These are phyloP conservation scores for Somion occarium DNA, from an alignment of 1,284 basidiomycete genomes.

Conservation along the genomic window DNA sequence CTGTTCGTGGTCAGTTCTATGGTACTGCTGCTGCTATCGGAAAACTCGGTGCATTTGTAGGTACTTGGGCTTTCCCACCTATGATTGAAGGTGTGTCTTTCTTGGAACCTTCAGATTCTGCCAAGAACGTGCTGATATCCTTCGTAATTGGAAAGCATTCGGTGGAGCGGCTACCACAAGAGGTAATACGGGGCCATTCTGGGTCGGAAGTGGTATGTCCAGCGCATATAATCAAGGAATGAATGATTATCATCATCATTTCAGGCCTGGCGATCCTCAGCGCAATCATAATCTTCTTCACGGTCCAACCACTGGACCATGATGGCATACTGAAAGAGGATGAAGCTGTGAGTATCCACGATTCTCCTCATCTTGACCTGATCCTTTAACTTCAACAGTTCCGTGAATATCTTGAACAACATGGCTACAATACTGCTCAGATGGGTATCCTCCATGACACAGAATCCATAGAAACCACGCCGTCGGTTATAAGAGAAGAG, in stretches of 20 bases:
- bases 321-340: conserved; percentile 84
- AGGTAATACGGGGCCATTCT: conserved; percentile 80
- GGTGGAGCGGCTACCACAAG: conserved; percentile 42
- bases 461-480: too few species aligned
- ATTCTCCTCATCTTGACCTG: not conserved
- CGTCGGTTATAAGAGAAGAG: too few species aligned
- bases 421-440: conserved; percentile 66
- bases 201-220: conserved; percentile 55
- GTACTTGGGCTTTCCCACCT: conserved; percentile 53
- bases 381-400: conserved; percentile 48
- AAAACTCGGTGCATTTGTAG: conserved; percentile 86
- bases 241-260: not conserved
- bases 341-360: not conserved
- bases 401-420: conserved; percentile 69
- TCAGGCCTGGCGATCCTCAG: conserved; percentile 70
- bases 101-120: too few species aligned
- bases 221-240: not conserved
- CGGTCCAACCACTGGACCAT: conserved; percentile 69
- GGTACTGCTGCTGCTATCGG: conserved; percentile 84
- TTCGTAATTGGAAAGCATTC: conserved; percentile 52
- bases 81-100: conserved; percentile 63
- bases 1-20: conserved; percentile 84
- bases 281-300: conserved; percentile 68
- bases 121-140: too few species aligned
- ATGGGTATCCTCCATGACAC: conserved; percentile 6